Evolutionary conservation across 768 basidiomycete species (phyloP).

Genomic region (Suillus brevipes): DNA sequence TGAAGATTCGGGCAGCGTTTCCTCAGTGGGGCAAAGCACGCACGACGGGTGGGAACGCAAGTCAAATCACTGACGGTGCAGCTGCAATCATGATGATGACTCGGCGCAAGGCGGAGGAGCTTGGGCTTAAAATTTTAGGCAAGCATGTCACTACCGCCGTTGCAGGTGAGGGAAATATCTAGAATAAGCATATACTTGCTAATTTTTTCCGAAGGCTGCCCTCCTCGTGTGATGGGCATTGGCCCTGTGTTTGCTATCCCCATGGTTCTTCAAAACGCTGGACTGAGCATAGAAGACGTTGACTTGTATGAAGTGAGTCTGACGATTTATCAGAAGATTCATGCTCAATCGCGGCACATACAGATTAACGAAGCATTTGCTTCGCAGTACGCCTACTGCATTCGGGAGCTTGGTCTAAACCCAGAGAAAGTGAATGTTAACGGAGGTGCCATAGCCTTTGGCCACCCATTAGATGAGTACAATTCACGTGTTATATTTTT

Average conservation of each 20-base stretch:
- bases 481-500: slow-evolving; percentile 1
- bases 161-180: slow-evolving; percentile 43
- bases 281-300: slow-evolving; percentile 66
- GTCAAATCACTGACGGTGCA: slow-evolving; percentile 82
- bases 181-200: neutral
- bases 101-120: slow-evolving; percentile 71
- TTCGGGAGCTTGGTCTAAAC: slow-evolving; percentile 64
- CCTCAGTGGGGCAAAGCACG: slow-evolving; percentile 75
- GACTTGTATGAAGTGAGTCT: slow-evolving; percentile 72
- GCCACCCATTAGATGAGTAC: slow-evolving; percentile 77
- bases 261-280: slow-evolving; percentile 64
- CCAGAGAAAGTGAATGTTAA: slow-evolving; percentile 80
- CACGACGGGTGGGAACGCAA: slow-evolving; percentile 86
- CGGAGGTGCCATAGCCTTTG: slow-evolving; percentile 87
- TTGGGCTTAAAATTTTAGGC: slow-evolving; percentile 72
- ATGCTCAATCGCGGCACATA: slow-evolving; percentile 3
- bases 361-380: slow-evolving; percentile 94
- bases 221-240: slow-evolving; percentile 86
- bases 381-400: slow-evolving; percentile 74
- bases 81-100: slow-evolving; percentile 84
- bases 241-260: slow-evolving; percentile 87
- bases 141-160: slow-evolving; percentile 77
- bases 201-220: slow-evolving; percentile 44
- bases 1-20: slow-evolving; percentile 72
- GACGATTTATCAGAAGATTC: neutral